Conservation (phyloP, 345 rosid species). For the Raphanus raphanistrum region DNA sequence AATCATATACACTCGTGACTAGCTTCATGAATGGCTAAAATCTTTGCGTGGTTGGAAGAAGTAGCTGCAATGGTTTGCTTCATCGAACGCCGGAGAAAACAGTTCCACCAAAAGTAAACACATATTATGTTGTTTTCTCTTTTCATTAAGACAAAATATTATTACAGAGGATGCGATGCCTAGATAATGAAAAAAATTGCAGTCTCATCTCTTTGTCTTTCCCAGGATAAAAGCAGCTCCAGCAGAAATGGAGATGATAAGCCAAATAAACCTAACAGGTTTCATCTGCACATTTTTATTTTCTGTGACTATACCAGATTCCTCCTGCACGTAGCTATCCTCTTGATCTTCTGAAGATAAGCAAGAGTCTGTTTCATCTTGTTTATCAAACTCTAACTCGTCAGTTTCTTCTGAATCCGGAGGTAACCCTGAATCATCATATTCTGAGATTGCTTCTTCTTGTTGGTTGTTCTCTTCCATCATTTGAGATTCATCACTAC, state of each 20-base stretch:
- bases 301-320: background rate
- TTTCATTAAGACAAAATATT: background rate
- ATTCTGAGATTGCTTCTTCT: background rate
- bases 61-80: too few relatives aligned
- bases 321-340: background rate
- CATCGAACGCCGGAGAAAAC: too few relatives aligned
- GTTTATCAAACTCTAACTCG: background rate
- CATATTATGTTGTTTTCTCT: too few relatives aligned
- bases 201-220: background rate
- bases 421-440: background rate
- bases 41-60: too few relatives aligned
- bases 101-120: too few relatives aligned
- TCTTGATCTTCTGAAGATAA: background rate
- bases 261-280: background rate
- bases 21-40: too few relatives aligned
- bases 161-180: background rate
- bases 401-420: background rate
- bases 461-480: background rate
- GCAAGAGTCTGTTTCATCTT: background rate
- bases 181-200: background rate
- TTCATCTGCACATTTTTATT: background rate
- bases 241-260: background rate
- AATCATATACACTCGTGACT: too few relatives aligned
- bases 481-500: background rate
- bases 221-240: background rate